These are phyloP conservation scores for Aspergillus latus DNA, from an alignment of 2,329 filamentous ascomycete genomes.

Conservation along the genomic window DNA sequence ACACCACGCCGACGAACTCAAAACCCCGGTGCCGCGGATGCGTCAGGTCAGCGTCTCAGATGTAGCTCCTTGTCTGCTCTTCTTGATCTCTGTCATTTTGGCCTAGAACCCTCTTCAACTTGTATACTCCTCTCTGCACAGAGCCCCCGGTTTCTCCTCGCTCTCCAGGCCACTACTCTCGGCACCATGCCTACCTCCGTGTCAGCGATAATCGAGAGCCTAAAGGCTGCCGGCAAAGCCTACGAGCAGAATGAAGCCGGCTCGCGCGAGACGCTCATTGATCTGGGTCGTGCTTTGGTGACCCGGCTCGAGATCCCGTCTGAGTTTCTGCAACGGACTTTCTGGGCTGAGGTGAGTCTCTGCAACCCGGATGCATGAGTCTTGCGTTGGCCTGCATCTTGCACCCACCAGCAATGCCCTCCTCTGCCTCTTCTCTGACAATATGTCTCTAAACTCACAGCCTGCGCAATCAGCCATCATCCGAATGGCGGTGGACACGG, in stretches of 20 bases:
- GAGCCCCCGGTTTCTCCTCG: too few relatives aligned
- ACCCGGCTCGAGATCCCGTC: conserved; percentile 40
- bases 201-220: conserved; percentile 15
- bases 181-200: background rate
- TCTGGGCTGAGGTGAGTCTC: conserved; percentile 41
- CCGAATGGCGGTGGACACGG: conserved; percentile 38
- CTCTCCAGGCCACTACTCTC: too few relatives aligned
- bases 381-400: background rate
- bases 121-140: too few relatives aligned
- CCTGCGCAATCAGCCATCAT: conserved; percentile 37
- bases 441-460: conserved; percentile 2
- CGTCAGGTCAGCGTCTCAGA: too few relatives aligned
- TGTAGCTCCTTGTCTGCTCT: too few relatives aligned
- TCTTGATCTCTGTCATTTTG: too few relatives aligned
- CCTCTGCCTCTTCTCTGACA: background rate
- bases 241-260: conserved; percentile 35
- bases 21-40: too few relatives aligned
- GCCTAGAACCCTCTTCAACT: too few relatives aligned
- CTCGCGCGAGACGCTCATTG: conserved; percentile 39
- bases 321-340: conserved; percentile 35
- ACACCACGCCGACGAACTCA: too few relatives aligned
- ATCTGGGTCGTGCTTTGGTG: conserved; percentile 36
- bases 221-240: conserved; percentile 28
- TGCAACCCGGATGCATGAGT: background rate
- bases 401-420: background rate